Conservation (phyloP, 2,329 filamentous ascomycete genomes). For the Sporothrix brasiliensis region DNA sequence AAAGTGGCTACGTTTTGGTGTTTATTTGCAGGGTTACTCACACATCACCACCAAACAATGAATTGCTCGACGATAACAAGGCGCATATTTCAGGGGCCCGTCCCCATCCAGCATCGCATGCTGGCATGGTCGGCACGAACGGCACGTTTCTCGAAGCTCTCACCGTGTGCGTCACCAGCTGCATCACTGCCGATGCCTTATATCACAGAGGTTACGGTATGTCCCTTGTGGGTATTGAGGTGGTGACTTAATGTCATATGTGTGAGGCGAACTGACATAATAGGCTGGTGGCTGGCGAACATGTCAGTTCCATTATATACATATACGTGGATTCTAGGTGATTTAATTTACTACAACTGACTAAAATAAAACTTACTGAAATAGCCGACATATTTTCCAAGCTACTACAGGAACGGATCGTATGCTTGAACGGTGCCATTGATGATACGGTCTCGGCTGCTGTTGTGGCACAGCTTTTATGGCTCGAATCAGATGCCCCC, state of each 20-base stretch:
- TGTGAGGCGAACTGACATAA: conserved; percentile 40
- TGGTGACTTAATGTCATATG: not conserved
- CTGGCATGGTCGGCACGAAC: not conserved
- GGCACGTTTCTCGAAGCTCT: not conserved
- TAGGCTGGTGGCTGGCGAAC: conserved; percentile 77
- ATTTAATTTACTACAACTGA: not conserved
- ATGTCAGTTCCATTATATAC: conserved; percentile 56
- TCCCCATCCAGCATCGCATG: not conserved
- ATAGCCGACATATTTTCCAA: conserved; percentile 82
- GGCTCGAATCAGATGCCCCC: conserved; percentile 95
- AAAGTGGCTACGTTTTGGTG: not conserved
- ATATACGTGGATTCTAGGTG: not conserved
- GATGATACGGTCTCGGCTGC: conserved; percentile 90
- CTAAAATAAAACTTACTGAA: conserved; percentile 22
- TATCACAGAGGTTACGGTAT: conserved; percentile 47
- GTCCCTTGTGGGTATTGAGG: conserved; percentile 33
- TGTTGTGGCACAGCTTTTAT: conserved; percentile 93
- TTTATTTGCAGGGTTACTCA: not conserved
- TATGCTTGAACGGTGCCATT: conserved; percentile 89
- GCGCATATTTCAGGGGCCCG: not conserved
- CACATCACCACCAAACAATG: not conserved
- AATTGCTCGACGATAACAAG: not conserved
- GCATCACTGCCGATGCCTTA: conserved; percentile 24
- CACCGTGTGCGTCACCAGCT: not conserved
- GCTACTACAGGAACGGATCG: conserved; percentile 85